A percentile compares a stretch with the other conserved stretches of the same genome.
Evolutionary conservation across 2,329 filamentous ascomycete genomes (phyloP).

Genomic region (Fusarium buharicum): DNA sequence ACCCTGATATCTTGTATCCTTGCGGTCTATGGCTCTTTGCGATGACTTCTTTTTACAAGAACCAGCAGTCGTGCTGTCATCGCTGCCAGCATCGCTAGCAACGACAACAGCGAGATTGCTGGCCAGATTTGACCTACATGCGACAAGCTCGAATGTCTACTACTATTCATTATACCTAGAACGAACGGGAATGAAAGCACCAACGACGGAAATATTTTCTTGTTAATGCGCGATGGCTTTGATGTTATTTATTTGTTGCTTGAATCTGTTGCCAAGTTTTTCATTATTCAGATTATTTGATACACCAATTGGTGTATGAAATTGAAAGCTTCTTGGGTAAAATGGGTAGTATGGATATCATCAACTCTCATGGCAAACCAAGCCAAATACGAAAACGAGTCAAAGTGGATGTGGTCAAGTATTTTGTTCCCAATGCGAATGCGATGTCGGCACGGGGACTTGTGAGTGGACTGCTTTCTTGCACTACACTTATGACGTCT

Average conservation of each 20-base stretch:
- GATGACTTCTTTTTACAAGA: background rate
- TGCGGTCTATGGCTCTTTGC: background rate
- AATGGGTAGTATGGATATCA: slow-evolving; percentile 37
- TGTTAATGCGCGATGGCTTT: slow-evolving; percentile 14
- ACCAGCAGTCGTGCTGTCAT: slow-evolving; percentile 78
- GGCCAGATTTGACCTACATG: slow-evolving; percentile 88
- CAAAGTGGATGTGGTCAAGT: slow-evolving; percentile 31
- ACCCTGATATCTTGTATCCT: slow-evolving; percentile 56
- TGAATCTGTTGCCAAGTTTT: slow-evolving; percentile 28
- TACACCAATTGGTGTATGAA: slow-evolving; percentile 38
- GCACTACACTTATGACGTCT: slow-evolving; percentile 39
- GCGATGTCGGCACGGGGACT: slow-evolving; percentile 39
- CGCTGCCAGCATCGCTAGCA: slow-evolving; percentile 89
- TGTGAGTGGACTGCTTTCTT: slow-evolving; percentile 9
- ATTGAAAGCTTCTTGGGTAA: slow-evolving; percentile 22
- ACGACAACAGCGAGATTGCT: slow-evolving; percentile 88
- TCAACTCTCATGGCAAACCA: slow-evolving; percentile 32
- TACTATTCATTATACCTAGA: slow-evolving; percentile 75
- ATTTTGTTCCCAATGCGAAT: slow-evolving; percentile 28
- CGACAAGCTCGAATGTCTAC: slow-evolving; percentile 96
- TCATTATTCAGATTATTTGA: slow-evolving; percentile 16
- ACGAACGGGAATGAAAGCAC: slow-evolving; percentile 28
- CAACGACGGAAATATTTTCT: slow-evolving; percentile 26
- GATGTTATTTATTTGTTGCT: slow-evolving; percentile 4
- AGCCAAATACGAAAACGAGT: slow-evolving; percentile 37